Base-by-base conservation (phyloP, 305 asterid species). In the Rubia balearica region DNA sequence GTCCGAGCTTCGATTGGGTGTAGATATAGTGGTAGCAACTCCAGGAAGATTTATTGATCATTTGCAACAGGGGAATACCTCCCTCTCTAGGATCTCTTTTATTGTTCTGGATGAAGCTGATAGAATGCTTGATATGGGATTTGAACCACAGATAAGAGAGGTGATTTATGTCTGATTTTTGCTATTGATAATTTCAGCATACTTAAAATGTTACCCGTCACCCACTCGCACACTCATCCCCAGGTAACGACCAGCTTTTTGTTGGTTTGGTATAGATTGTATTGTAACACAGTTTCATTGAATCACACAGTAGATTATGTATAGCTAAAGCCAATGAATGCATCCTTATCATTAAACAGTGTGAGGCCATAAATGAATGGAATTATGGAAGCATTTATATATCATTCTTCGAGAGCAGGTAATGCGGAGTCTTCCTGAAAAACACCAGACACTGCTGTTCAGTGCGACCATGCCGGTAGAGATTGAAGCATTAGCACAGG, bases 391-490 rank as follows among this genome's bases (percentile, higher is more conserved):
- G 33, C 33, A n/a, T 57, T 64, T 70, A 14, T 16, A 8, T 48
- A 73, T 77, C 73, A 53, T 78, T 53, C 62, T 74, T 70, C 59
- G 69, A 46, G 64, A 79, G 61, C 79, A 90, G 96, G 92, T 90
- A 81, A 91, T 91, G 98, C 92, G 74, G 74, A 91, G 81, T 82
- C 95, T 91, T 83, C 94, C 91, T 7, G 67, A 75, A 71, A 91
- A 86, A 77, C 96, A 89, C 80, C 96, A 91, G 78, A 91, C 96
- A 48, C 72, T 91, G 85, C 74, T 91, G 77, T 91, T 91, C 71
- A 89, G 96, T 83, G 98, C 98, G 40, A 91, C 98, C 72, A 91
- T 91, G 98, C 98, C 98, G 4, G 86, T 86, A 73, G 96, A 91
- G 85, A 91, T 91, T 80, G 96, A 91, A 84, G 88, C 82, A 74